Conservation (phyloP, 495 filamentous ascomycete genomes). For the Penicillium cosmopolitanum region DNA sequence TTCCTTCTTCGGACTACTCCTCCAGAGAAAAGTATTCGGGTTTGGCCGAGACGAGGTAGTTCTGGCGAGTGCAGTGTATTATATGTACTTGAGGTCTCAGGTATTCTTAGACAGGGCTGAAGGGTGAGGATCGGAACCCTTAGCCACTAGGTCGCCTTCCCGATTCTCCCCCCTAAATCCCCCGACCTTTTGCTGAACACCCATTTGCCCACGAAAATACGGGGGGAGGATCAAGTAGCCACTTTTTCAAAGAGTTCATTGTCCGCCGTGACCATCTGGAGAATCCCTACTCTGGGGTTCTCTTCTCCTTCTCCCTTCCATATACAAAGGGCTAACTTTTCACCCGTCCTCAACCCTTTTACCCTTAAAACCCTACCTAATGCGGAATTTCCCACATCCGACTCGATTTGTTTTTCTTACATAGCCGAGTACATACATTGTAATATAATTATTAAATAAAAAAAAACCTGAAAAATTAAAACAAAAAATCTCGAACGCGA, state of each 20-base stretch:
- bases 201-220: constrained; percentile 35
- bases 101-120: constrained; percentile 37
- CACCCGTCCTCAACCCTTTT: not conserved
- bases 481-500: constrained; percentile 9
- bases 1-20: not conserved
- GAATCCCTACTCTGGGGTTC: constrained; percentile 19
- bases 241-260: constrained; percentile 16
- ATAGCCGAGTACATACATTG: constrained; percentile 11
- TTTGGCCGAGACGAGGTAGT: not conserved
- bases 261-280: constrained; percentile 11
- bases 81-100: constrained; percentile 5
- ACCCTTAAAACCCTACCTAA: not conserved
- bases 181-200: constrained; percentile 33
- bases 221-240: constrained; percentile 27
- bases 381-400: constrained; percentile 2
- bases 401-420: constrained; percentile 13
- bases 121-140: constrained; percentile 15
- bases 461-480: not conserved
- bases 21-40: not conserved
- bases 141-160: constrained; percentile 28
- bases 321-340: not conserved
- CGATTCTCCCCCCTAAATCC: constrained; percentile 39
- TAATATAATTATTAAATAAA: not conserved
- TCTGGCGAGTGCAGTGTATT: not conserved
- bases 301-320: not conserved